Evolutionary conservation across 2,329 filamentous ascomycete species (phyloP), one percentile per base, ranked within the genome.

Genomic region (Claviceps spartinae): DNA sequence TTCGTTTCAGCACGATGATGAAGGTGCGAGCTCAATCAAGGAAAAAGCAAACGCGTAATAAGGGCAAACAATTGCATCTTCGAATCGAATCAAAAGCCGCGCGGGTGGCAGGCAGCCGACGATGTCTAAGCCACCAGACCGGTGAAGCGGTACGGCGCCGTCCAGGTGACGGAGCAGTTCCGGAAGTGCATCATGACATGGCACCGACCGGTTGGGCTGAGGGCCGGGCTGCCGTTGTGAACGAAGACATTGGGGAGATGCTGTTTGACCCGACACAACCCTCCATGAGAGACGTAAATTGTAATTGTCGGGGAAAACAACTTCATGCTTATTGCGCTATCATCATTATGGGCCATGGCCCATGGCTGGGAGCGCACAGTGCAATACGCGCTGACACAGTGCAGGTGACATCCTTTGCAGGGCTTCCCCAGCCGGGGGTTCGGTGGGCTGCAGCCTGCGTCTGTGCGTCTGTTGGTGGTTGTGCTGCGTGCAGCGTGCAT

Each of bases 151-250:
- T 16, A 40, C 14, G 38, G 38, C 16, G 38, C 38, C 38, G 38
- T 40, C 38, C 38, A 40, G 38, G 14, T 40, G 16, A 40, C 16
- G 30, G 30, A 34, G 30, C 30, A 34, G 30, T 34, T 11, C 9
- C 3, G 30, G 30, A 11, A 34, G 30, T 2, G 30, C 30, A 34
- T 34, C 9, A 34, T 54, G 54, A 49, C 46, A 42, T 51, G 52
- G 54, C 49, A 52, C 54, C 54, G 49, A 49, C 41, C 30, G 26
- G 38, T 40, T 45, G 52, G 48, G 46, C 51, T 20, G 45, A 48
- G 50, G 53, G 20, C 48, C 48, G 50, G 18, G 40, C 37, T 41
- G 50, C 48, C 45, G 22, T 49, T 14, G 26, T 22, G 18, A 18
- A n/a, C n/a, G 30, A 30, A 44, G 30, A 11, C 9, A 9, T 34